Conservation (phyloP, 441 rosid genomes). For the Gossypium davidsonii region DNA sequence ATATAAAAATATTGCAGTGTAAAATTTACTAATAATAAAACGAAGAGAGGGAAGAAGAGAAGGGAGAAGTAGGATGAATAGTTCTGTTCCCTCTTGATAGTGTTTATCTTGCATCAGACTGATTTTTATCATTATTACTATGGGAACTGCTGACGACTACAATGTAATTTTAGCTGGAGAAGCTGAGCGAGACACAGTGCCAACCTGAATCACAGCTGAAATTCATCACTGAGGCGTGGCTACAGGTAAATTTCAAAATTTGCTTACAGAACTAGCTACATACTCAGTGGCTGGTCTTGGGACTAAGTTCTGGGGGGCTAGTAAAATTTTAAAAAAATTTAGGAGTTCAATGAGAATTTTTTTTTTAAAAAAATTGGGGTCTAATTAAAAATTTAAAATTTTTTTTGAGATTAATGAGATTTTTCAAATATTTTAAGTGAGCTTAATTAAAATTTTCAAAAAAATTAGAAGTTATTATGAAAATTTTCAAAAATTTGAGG, state of each 20-base stretch:
- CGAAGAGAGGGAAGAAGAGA: not conserved
- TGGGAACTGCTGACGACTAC: constrained; percentile 13
- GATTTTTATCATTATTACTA: not conserved
- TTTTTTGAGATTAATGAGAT: no score
- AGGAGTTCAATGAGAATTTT: no score
- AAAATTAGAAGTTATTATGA: no score
- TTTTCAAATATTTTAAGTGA: no score
- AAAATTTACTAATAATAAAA: not conserved
- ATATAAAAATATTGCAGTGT: not conserved
- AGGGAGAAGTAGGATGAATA: not conserved
- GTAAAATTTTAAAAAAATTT: no score
- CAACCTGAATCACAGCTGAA: constrained; percentile 78
- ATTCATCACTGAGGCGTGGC: constrained; percentile 81
- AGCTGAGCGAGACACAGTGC: constrained; percentile 67
- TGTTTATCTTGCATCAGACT: constrained; percentile 4
- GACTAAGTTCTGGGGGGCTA: no score
- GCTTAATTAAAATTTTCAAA: no score
- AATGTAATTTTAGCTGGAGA: constrained; percentile 44
- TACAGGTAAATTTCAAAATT: constrained; percentile 42
- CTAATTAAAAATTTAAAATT: no score
- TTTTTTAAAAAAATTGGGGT: no score
- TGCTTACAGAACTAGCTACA: not conserved
- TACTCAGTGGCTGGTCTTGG: not conserved
- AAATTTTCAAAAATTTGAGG: no score
- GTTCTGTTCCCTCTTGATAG: not conserved